Conservation (phyloP, 495 filamentous ascomycete genomes). For the Aspergillus leporis region DNA sequence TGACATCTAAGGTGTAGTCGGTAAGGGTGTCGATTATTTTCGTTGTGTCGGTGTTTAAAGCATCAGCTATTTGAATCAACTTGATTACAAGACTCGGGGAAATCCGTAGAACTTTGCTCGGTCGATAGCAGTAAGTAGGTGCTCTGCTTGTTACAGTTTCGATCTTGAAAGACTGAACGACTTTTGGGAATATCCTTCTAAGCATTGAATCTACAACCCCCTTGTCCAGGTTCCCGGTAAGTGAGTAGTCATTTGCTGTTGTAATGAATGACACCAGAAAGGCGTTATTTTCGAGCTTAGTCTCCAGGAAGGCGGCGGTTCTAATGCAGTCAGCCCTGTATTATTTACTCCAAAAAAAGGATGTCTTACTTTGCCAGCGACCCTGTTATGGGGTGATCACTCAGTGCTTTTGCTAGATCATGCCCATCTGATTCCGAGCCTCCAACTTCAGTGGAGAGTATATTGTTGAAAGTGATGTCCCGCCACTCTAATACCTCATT, state of each 20-base stretch:
- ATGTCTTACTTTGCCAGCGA: neutral
- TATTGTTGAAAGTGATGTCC: conserved; percentile 1
- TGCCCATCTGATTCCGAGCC: conserved; percentile 4
- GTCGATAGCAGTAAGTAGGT: neutral
- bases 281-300: neutral
- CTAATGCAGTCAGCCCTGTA: neutral
- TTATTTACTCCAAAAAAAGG: neutral
- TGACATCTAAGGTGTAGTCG: conserved; percentile 1
- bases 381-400: neutral
- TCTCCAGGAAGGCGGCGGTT: neutral
- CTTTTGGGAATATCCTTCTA: neutral
- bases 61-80: conserved; percentile 4
- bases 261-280: conserved; percentile 5
- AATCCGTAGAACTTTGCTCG: neutral
- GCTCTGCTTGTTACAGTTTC: neutral
- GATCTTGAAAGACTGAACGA: conserved; percentile 3
- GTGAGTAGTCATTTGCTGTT: neutral
- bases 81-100: neutral
- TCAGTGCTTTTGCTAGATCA: conserved; percentile 6
- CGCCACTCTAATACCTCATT: neutral
- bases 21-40: conserved; percentile 11
- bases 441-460: conserved; percentile 1
- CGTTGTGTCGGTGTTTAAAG: conserved; percentile 22
- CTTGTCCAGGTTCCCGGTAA: neutral
- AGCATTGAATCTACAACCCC: neutral